Evolutionary conservation across 345 rosid genomes (phyloP).

Genomic region (Eucalyptus leucophloia): DNA sequence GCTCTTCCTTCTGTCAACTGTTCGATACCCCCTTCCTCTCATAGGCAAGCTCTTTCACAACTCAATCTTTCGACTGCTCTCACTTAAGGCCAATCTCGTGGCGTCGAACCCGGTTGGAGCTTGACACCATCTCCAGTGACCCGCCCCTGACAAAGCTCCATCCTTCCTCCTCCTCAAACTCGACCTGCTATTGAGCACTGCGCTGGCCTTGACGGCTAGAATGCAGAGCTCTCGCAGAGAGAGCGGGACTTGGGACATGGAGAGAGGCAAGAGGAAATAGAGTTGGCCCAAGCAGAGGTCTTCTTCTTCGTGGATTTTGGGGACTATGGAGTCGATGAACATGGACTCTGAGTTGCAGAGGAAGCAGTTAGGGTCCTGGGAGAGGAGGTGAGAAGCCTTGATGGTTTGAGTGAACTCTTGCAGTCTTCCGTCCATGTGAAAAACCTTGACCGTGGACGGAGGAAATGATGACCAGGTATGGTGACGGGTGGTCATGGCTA

Average conservation of each 20-base stretch:
- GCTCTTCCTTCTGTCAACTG: neutral
- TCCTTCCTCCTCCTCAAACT: neutral
- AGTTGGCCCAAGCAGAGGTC: conserved; percentile 28
- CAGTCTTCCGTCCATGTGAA: conserved; percentile 23
- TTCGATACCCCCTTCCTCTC: neutral
- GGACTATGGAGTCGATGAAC: conserved; percentile 6
- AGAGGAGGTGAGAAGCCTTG: conserved; percentile 9
- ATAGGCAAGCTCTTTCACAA: neutral
- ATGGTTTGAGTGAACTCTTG: conserved; percentile 17
- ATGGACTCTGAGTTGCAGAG: conserved; percentile 33
- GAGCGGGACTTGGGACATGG: conserved; percentile 3
- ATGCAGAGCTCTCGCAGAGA: conserved; percentile 22
- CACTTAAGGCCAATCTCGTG: neutral
- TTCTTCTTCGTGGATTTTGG: conserved; percentile 9
- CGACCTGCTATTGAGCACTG: neutral
- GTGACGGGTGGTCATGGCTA: neutral
- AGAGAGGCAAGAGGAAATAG: conserved; percentile 32
- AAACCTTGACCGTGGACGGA: conserved; percentile 11
- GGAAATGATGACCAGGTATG: neutral
- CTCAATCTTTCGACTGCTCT: neutral
- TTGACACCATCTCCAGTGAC: neutral
- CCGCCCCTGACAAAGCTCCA: neutral
- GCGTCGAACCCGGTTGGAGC: neutral
- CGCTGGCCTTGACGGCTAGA: conserved; percentile 30
- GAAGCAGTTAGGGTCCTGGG: conserved; percentile 18